These are phyloP conservation scores for Pichia sp. DNA, from an alignment of 1,139 yeast species.

Conservation along the genomic window DNA sequence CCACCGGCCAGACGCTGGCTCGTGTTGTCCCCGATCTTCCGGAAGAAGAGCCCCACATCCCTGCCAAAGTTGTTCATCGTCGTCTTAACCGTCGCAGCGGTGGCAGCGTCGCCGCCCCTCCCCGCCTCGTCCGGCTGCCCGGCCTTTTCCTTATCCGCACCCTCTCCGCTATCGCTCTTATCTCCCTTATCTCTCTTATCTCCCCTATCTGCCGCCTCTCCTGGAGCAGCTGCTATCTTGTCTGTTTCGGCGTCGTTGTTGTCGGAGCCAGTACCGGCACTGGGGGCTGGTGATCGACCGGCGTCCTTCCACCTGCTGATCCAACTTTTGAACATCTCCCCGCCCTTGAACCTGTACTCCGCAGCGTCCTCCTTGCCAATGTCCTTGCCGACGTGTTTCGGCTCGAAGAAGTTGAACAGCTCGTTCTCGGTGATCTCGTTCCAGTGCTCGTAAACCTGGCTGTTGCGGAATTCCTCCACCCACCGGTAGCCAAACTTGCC, in stretches of 20 bases:
- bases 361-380: conserved; percentile 1
- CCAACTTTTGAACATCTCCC: conserved; percentile 14
- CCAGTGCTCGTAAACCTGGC: conserved; percentile 70
- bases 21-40: conserved; percentile 4
- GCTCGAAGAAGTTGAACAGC: conserved; percentile 80
- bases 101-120: background rate
- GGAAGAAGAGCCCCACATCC: conserved; percentile 11
- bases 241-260: too few species aligned
- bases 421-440: conserved; percentile 77
- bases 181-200: background rate
- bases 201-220: background rate
- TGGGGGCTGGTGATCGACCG: too few species aligned
- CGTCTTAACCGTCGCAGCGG: too few species aligned
- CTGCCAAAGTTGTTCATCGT: conserved; percentile 4
- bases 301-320: conserved; percentile 9
- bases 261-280: too few species aligned
- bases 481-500: conserved; percentile 52
- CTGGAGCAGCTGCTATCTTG: too few species aligned
- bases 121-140: background rate
- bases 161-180: background rate
- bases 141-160: background rate
- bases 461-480: conserved; percentile 58
- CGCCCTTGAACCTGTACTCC: conserved; percentile 1
- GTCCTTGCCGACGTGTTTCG: conserved; percentile 48
- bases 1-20: background rate